Conservation (phyloP, 345 rosid species). For the Syzygium aromaticum region DNA sequence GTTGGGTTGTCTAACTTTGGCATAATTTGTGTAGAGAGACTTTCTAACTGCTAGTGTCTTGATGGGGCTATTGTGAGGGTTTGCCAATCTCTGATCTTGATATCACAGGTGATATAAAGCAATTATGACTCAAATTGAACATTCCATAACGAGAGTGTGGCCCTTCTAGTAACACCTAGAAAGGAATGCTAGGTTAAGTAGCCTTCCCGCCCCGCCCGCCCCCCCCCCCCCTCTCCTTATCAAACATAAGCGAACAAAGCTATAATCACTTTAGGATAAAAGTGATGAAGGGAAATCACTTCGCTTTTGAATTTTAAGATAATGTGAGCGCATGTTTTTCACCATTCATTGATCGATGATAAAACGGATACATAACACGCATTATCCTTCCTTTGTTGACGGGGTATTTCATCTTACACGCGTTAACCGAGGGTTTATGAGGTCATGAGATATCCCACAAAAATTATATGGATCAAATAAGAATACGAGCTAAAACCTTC, state of each 20-base stretch:
- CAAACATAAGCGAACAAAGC: background rate
- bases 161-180: background rate
- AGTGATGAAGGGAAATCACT: background rate
- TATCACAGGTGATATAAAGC: background rate
- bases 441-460: background rate
- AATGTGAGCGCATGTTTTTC: no score
- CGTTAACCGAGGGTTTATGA: background rate
- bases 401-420: background rate
- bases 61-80: background rate
- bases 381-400: background rate
- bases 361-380: no score
- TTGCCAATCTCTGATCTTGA: rapidly evolving
- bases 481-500: background rate
- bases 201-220: no score
- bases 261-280: background rate
- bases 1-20: background rate
- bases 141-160: background rate
- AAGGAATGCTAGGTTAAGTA: background rate
- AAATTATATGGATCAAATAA: background rate
- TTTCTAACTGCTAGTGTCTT: background rate
- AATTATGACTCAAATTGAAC: background rate
- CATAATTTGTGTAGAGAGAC: background rate
- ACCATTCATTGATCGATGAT: no score
- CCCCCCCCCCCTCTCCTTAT: background rate
- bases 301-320: background rate